phyloP scores from a whole-genome alignment of 2,329 filamentous ascomycete species.

The Ascochyta pisi region DNA sequence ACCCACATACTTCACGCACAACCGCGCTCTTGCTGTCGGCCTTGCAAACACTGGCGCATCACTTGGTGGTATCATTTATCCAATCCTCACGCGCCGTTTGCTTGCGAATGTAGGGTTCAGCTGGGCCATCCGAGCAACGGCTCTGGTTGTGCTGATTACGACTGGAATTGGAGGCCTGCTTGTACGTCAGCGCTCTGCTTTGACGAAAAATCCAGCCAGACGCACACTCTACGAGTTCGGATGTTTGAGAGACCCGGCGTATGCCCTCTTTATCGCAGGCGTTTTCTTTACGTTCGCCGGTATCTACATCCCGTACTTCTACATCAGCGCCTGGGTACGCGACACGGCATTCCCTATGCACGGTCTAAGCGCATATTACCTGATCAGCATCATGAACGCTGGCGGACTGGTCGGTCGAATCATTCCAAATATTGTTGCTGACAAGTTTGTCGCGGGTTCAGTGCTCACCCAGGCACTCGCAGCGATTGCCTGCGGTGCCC shows the following conservation, averaged over 20 bases:
- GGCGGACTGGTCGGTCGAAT: conserved; percentile 50
- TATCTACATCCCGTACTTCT: conserved; percentile 25
- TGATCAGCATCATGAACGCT: conserved; percentile 24
- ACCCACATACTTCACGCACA: conserved; percentile 55
- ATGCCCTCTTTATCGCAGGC: conserved; percentile 23
- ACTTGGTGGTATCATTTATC: conserved; percentile 55
- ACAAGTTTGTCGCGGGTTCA: conserved; percentile 56
- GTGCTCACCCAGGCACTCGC: conserved; percentile 55
- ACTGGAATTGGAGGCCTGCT: conserved; percentile 56
- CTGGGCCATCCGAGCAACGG: conserved; percentile 68
- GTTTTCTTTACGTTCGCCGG: conserved; percentile 26
- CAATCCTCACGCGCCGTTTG: conserved; percentile 60
- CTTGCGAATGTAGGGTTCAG: conserved; percentile 64
- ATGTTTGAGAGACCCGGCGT: conserved; percentile 15
- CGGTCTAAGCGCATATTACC: conserved; percentile 16
- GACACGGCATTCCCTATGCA: conserved; percentile 15
- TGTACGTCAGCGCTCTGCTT: conserved; percentile 15
- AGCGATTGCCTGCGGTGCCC: conserved; percentile 54
- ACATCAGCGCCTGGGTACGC: conserved; percentile 19
- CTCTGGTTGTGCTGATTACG: conserved; percentile 59
- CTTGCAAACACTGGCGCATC: conserved; percentile 54
- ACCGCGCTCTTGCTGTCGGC: conserved; percentile 60
- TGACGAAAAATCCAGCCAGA: conserved; percentile 19
- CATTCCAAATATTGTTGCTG: conserved; percentile 59
- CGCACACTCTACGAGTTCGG: conserved; percentile 20